Conservation (phyloP, 495 filamentous ascomycete species). For the Aspergillus baeticus region DNA sequence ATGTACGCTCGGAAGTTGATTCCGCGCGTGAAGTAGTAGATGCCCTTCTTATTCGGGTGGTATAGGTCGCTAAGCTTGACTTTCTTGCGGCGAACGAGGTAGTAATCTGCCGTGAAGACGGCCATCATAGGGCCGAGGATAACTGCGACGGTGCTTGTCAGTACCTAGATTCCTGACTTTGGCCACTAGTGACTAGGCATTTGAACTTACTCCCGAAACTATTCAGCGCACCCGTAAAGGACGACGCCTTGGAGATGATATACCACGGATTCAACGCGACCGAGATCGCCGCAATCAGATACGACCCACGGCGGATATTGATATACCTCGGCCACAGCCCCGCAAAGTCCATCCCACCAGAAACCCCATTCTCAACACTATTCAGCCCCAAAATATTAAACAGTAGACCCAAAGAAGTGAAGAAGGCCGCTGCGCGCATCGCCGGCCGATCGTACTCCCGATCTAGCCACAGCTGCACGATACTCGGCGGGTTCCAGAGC, state of each 20-base stretch:
- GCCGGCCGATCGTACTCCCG: slow-evolving; percentile 25
- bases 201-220: slow-evolving; percentile 29
- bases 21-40: slow-evolving; percentile 38
- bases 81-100: slow-evolving; percentile 29
- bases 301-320: slow-evolving; percentile 48
- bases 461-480: slow-evolving; percentile 31
- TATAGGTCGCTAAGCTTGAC: slow-evolving; percentile 38
- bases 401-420: slow-evolving; percentile 37
- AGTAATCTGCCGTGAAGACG: slow-evolving; percentile 37
- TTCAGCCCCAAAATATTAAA: slow-evolving; percentile 28
- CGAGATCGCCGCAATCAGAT: slow-evolving; percentile 39
- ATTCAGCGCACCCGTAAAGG: slow-evolving; percentile 45
- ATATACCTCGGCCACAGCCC: slow-evolving; percentile 46
- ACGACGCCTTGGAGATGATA: slow-evolving; percentile 41
- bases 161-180: too few species aligned
- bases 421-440: slow-evolving; percentile 40
- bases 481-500: slow-evolving; percentile 36
- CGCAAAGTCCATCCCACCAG: slow-evolving; percentile 44
- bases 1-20: slow-evolving; percentile 40
- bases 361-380: slow-evolving; percentile 34
- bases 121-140: slow-evolving; percentile 41
- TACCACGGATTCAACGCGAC: slow-evolving; percentile 47
- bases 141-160: too few species aligned
- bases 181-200: too few species aligned
- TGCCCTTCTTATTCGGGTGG: slow-evolving; percentile 18